phyloP scores from a whole-genome alignment of 2,329 filamentous ascomycete genomes.

The Emergomyces orientalis region DNA sequence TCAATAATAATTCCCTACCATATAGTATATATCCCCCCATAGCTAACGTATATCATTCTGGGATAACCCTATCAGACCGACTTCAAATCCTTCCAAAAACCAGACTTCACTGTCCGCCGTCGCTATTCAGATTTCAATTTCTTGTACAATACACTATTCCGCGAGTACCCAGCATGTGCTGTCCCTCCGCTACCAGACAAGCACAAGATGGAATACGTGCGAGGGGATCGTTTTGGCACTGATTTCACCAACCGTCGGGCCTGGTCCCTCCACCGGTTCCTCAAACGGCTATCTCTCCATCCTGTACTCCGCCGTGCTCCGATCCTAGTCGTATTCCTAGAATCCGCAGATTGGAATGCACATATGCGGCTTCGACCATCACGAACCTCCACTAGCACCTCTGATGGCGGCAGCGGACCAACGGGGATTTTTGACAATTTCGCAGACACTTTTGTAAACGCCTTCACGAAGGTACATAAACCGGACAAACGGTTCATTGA shows the following conservation, averaged over 20 bases:
- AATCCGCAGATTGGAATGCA: conserved; percentile 91
- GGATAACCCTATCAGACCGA: conserved; percentile 59
- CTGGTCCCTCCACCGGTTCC: conserved; percentile 83
- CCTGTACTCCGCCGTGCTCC: conserved; percentile 75
- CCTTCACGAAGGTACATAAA: conserved; percentile 92
- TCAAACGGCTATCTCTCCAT: conserved; percentile 76
- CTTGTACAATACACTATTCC: conserved; percentile 78
- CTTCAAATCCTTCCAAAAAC: conserved; percentile 83
- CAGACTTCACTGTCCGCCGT: conserved; percentile 68
- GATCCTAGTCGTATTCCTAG: conserved; percentile 80
- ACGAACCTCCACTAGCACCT: conserved; percentile 48
- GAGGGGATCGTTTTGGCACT: conserved; percentile 84
- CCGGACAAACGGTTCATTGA: conserved; percentile 91
- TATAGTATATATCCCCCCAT: neutral
- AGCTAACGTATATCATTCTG: conserved; percentile 4
- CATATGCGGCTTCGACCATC: conserved; percentile 74
- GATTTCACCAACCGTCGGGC: conserved; percentile 87
- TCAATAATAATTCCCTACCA: neutral
- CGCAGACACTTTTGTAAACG: conserved; percentile 92
- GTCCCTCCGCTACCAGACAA: conserved; percentile 94
- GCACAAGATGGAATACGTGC: conserved; percentile 98
- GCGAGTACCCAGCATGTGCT: conserved; percentile 83
- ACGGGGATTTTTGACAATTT: conserved; percentile 84
- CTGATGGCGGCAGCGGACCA: conserved; percentile 32
- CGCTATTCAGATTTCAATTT: conserved; percentile 98